Percentiles rank a stretch among this genome's conserved stretches.
These are phyloP conservation scores for Aspergillus steynii DNA, from an alignment of 495 filamentous ascomycete genomes.

Conservation along the genomic window DNA sequence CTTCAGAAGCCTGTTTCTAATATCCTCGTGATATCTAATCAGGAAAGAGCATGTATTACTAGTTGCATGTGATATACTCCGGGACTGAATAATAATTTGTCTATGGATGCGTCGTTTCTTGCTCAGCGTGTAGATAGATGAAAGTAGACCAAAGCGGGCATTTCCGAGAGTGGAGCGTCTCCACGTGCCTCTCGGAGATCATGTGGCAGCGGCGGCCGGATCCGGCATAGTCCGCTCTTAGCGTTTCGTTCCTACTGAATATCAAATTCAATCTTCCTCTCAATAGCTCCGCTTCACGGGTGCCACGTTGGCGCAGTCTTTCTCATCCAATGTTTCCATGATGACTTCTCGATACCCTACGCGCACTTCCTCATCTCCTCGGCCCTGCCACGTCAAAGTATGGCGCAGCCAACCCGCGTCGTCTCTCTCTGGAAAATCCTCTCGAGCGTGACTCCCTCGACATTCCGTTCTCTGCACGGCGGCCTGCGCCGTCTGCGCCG, in stretches of 20 bases:
- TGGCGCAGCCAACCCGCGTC: slow-evolving; percentile 99
- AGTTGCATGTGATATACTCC: neutral
- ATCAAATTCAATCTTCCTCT: neutral
- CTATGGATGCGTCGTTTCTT: neutral
- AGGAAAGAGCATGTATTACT: neutral
- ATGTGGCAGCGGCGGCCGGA: neutral
- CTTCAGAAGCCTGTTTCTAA: neutral
- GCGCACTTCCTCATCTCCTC: slow-evolving; percentile 75
- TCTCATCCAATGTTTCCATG: slow-evolving; percentile 78
- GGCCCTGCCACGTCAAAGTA: slow-evolving; percentile 89
- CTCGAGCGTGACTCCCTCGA: slow-evolving; percentile 89
- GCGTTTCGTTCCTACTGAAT: too few species aligned
- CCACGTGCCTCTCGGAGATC: neutral
- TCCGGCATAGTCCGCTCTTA: neutral
- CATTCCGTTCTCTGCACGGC: slow-evolving; percentile 91
- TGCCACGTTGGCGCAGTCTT: slow-evolving; percentile 83
- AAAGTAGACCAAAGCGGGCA: too few species aligned
- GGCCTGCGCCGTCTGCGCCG: slow-evolving; percentile 84
- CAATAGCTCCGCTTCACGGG: slow-evolving; percentile 87
- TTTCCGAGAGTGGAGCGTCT: neutral
- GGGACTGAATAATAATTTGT: neutral
- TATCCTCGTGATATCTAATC: neutral
- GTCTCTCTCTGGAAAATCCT: slow-evolving; percentile 92
- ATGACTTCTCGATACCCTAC: slow-evolving; percentile 77
- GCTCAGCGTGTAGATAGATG: neutral